Evolutionary conservation across 1,284 basidiomycete genomes (phyloP), one percentile per base, ranked within the genome.

Genomic region (Athelia sp.): DNA sequence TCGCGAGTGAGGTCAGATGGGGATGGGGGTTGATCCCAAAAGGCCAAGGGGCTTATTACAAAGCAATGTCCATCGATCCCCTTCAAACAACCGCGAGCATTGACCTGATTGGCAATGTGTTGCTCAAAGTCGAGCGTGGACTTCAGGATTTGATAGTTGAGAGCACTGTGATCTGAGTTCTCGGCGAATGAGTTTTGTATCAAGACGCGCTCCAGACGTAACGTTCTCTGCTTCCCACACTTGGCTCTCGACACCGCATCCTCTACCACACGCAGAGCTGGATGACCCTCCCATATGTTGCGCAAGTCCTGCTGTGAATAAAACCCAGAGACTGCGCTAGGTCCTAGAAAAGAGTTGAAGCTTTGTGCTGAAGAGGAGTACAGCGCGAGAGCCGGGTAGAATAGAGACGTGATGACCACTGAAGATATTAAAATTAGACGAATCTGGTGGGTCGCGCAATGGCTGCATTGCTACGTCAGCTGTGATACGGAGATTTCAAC

Each of bases 401-500:
- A 91, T 46, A 99, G 83, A 36, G 91, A 93, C 43, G 94, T 96
- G 71, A 99, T 98, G 61, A 98, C 91, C 52, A 98, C 79, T 52
- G 90, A 88, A 50, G 93, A 96, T 52, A 97, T 87, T 54, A 99
- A 79, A 59, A 99, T 87, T 31, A 97, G 88, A 47, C 93, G 85
- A 49, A 96, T 95, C 73, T 97, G 92, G 64, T 93, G 90, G 4
- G 86, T 90, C 53, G 90, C 88, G 59, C 88, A 91, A 62, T 91
- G 88, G 50, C 89, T 91, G 59, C 23, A 50, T 45, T 32, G 4
- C 1, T 6, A 49, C 32, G 24, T 23, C 36, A 26, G 50, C 49
- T 52, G 48, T 50, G 51, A 36, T 42, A 36, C 47, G 36, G 47
- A 23, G 48, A 47, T 46, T 32, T 18, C 40, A 26, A 18, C n/a